phyloP scores from a whole-genome alignment of 2,329 filamentous ascomycete genomes.

The Myriosclerotinia scirpicola region DNA sequence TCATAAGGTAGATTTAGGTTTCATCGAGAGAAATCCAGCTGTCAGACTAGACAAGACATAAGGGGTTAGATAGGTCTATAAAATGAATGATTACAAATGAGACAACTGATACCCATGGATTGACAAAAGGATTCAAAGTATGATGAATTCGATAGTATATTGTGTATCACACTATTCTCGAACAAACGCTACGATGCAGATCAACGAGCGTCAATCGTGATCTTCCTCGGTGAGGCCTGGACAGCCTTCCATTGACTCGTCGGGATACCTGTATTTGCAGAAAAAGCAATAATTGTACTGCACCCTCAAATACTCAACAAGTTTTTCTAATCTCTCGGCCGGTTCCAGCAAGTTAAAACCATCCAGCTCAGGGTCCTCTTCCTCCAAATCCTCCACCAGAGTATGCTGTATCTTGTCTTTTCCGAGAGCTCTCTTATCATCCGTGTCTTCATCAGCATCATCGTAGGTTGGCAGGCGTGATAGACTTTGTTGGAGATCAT shows the following conservation, averaged over 20 bases:
- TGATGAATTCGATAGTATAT: slow-evolving; percentile 7
- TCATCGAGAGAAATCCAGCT: slow-evolving; percentile 88
- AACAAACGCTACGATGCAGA: slow-evolving; percentile 14
- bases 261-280: slow-evolving; percentile 84
- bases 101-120: slow-evolving; percentile 12
- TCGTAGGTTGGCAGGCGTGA: slow-evolving; percentile 64
- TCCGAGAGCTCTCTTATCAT: slow-evolving; percentile 69
- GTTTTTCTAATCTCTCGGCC: slow-evolving; percentile 62
- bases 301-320: slow-evolving; percentile 69
- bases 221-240: slow-evolving; percentile 87
- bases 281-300: slow-evolving; percentile 88
- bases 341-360: slow-evolving; percentile 71
- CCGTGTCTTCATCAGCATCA: slow-evolving; percentile 67
- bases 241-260: slow-evolving; percentile 78
- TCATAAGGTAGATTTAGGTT: slow-evolving; percentile 91
- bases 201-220: slow-evolving; percentile 51
- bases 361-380: slow-evolving; percentile 77
- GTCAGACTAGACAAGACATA: slow-evolving; percentile 62
- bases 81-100: slow-evolving; percentile 14
- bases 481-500: slow-evolving; percentile 66
- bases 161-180: slow-evolving; percentile 34
- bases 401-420: slow-evolving; percentile 56
- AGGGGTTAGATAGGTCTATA: slow-evolving; percentile 10
- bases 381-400: slow-evolving; percentile 68
- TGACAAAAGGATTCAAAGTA: background rate